Base-by-base conservation (phyloP, 192 early-diverging fungal genomes). In the Thoreauomyces humboldtii region DNA sequence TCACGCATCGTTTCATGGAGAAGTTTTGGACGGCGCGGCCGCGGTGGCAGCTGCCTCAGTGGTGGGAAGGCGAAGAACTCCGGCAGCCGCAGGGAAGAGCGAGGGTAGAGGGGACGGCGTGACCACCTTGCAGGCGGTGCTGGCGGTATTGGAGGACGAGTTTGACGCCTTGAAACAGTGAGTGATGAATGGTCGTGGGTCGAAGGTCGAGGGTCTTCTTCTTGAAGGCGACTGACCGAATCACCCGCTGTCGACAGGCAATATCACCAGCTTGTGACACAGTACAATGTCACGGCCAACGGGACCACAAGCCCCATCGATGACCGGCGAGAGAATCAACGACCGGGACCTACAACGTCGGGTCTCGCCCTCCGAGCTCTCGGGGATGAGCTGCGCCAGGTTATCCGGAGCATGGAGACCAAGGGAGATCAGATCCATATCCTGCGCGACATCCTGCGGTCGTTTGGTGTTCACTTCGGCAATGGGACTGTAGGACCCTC, bases 391-490 rank as follows among this genome's bases (percentile, higher is more conserved):
- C 69, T 84, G 32, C 69, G 78, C n/a, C 48, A 75, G 14, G 71
- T 80, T 7, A 84, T 84, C 41, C 70, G 66, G 29, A 65, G 46
- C 35, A 79, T 84, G 79, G 78, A 84, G 31, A 52, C 65, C 3
- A 83, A 83, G 66, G 77, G 75, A 1, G 82, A 84, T 31, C 82
- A 84, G 65, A 79, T 84, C 36, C 47, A 57, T 41, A 81, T 84
- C 25, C 35, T 84, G 45, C 24, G 76, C n/a, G 79, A 84, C 17
- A 77, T 84, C 50, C 24, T 84, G n/a, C 35, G 37, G 24, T 44
- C 25, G 50, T 57, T 57, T 57, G 55, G 55, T 2, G 50, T 27
- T n/a, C n/a, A n/a, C n/a, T n/a, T n/a, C n/a, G n/a, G n/a, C n/a
- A n/a, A n/a, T n/a, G n/a, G n/a, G n/a, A n/a, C n/a, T n/a, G n/a